Conservation (phyloP, 441 rosid genomes). For the Erysimum cheiri region DNA sequence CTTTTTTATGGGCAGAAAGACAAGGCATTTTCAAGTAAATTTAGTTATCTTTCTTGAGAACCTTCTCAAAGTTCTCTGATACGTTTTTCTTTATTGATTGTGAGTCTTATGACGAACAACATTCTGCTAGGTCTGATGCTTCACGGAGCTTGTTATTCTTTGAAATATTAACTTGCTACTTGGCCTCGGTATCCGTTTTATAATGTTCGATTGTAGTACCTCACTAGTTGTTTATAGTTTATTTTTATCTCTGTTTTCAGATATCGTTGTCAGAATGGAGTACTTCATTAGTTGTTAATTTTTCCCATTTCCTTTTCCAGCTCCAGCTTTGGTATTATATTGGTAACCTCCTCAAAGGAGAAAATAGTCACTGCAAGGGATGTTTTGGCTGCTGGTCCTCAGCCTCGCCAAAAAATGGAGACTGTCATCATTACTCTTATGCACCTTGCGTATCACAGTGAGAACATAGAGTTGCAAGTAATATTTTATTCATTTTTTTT, state of each 20-base stretch:
- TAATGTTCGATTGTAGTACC: slow-evolving; percentile 12
- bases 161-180: not conserved
- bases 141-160: slow-evolving; percentile 14
- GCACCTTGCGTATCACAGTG: slow-evolving; percentile 95
- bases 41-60: slow-evolving; percentile 7
- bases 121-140: slow-evolving; percentile 27
- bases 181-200: slow-evolving; percentile 1
- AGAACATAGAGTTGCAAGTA: slow-evolving; percentile 90
- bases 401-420: slow-evolving; percentile 74
- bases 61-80: slow-evolving; percentile 27
- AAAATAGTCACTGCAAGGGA: slow-evolving; percentile 78
- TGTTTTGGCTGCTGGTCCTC: slow-evolving; percentile 82
- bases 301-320: slow-evolving; percentile 50
- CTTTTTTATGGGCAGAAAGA: slow-evolving; percentile 21
- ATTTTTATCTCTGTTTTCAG: slow-evolving; percentile 6
- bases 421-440: slow-evolving; percentile 82
- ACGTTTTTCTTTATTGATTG: slow-evolving; percentile 21
- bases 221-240: slow-evolving; percentile 3
- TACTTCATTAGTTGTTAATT: slow-evolving; percentile 14
- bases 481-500: slow-evolving; percentile 27
- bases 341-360: slow-evolving; percentile 75
- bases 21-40: slow-evolving; percentile 17
- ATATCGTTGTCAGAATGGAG: slow-evolving; percentile 8
- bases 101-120: slow-evolving; percentile 13
- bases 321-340: slow-evolving; percentile 75